A percentile compares a stretch with the other conserved stretches of the same genome.
Conservation (phyloP, 768 basidiomycete species). For the Tremella fuciformis region DNA sequence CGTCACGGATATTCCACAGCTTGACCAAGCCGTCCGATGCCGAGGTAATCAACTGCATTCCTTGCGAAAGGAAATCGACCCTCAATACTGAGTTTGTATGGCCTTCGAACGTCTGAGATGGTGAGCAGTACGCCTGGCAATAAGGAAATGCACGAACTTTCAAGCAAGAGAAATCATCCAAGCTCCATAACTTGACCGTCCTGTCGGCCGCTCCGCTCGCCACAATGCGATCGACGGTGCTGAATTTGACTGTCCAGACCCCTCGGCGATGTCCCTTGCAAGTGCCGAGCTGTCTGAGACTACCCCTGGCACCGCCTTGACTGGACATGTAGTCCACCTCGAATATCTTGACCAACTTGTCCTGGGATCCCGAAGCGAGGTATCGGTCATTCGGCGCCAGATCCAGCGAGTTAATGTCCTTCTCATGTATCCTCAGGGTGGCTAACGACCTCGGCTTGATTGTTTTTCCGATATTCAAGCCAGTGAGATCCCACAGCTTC, state of each 20-base stretch:
- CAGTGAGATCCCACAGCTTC: conserved; percentile 92
- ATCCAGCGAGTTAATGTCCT: conserved; percentile 97
- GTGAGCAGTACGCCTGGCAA: neutral
- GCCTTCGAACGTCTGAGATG: conserved; percentile 81
- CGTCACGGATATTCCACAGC: conserved; percentile 85
- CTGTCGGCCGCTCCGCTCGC: conserved; percentile 95
- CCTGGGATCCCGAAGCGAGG: conserved; percentile 91
- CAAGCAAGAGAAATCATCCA: conserved; percentile 89
- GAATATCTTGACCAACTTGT: conserved; percentile 88
- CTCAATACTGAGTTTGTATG: conserved; percentile 95
- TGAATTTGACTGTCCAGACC: conserved; percentile 91
- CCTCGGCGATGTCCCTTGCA: conserved; percentile 96
- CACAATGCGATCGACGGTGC: conserved; percentile 72
- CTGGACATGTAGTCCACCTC: conserved; percentile 61
- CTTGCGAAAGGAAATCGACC: conserved; percentile 81
- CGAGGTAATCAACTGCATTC: conserved; percentile 80
- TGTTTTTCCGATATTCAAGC: conserved; percentile 54
- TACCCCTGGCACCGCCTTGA: conserved; percentile 60
- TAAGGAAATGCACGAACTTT: conserved; percentile 52
- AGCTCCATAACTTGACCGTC: conserved; percentile 87
- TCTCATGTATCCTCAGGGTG: conserved; percentile 91
- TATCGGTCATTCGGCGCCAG: conserved; percentile 82
- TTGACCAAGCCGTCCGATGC: conserved; percentile 95
- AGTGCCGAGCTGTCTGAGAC: conserved; percentile 72
- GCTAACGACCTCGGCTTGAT: conserved; percentile 68